These are phyloP conservation scores for Domatiomyces globalis DNA, from an alignment of 2,329 filamentous ascomycete species.

Conservation along the genomic window DNA sequence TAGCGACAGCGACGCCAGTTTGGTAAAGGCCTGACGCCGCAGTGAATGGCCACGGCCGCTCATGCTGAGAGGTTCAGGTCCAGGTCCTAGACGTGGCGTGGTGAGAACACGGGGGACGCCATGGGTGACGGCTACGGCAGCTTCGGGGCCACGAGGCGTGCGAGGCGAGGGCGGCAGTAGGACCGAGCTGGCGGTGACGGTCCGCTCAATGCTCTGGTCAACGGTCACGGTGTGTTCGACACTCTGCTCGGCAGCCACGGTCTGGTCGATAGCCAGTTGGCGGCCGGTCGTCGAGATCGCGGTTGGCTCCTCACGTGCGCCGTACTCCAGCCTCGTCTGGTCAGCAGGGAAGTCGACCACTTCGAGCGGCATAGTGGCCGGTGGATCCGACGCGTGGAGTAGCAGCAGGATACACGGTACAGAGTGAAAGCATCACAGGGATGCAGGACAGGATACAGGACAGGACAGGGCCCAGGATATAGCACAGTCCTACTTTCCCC, in stretches of 20 bases:
- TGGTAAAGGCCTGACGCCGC: slow-evolving; percentile 30
- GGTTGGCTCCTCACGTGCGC: neutral
- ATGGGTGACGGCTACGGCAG: neutral
- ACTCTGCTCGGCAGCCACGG: neutral
- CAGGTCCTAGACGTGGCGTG: neutral
- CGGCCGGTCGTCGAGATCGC: neutral
- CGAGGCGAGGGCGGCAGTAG: neutral
- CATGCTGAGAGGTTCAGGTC: neutral
- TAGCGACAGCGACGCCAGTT: slow-evolving; percentile 30
- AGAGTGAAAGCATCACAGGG: neutral
- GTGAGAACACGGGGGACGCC: neutral
- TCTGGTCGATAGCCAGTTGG: neutral
- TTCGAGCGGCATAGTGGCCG: neutral
- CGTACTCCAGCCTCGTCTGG: neutral
- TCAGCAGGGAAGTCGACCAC: neutral
- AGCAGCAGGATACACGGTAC: neutral
- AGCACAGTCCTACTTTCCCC: neutral
- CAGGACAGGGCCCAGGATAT: neutral
- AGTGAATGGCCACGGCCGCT: slow-evolving; percentile 12
- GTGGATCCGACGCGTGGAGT: neutral
- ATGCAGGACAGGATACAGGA: too few relatives aligned
- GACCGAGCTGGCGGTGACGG: neutral
- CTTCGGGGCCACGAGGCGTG: neutral
- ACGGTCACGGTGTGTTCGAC: neutral
- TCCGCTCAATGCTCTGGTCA: neutral